These are phyloP conservation scores for Candida arabinofermentans DNA, from an alignment of 805 yeast genomes.

Conservation along the genomic window DNA sequence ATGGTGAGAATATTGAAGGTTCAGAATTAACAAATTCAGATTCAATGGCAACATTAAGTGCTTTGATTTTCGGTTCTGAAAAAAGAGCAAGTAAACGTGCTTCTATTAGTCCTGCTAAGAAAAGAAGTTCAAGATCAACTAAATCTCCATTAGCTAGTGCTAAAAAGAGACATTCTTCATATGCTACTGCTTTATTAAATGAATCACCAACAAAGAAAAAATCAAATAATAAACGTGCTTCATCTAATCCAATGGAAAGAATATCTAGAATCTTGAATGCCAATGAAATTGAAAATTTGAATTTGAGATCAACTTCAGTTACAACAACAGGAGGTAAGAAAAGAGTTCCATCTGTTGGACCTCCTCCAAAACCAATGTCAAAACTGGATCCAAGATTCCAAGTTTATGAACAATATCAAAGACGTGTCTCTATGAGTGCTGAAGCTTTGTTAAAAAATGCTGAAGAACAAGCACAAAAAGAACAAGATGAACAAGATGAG, in stretches of 20 bases:
- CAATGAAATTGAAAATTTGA: slow-evolving; percentile 41
- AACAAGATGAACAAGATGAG: slow-evolving; percentile 35
- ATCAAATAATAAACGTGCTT: slow-evolving; percentile 29
- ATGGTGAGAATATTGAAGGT: slow-evolving; percentile 47
- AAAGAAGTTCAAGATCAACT: slow-evolving; percentile 5
- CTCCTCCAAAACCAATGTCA: slow-evolving; percentile 54
- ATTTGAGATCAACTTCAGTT: slow-evolving; percentile 43
- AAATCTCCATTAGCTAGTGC: slow-evolving; percentile 16
- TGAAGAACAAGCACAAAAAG: slow-evolving; percentile 28
- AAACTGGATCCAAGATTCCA: slow-evolving; percentile 54
- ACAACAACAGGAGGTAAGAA: slow-evolving; percentile 25
- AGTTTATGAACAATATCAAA: slow-evolving; percentile 43
- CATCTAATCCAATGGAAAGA: slow-evolving; percentile 30
- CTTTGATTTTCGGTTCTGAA: slow-evolving; percentile 33
- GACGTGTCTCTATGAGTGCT: slow-evolving; percentile 41
- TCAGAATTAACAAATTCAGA: slow-evolving; percentile 31
- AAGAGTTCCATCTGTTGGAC: slow-evolving; percentile 19
- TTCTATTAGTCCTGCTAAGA: slow-evolving; percentile 10
- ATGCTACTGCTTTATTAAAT: slow-evolving; percentile 18
- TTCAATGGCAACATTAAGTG: slow-evolving; percentile 49
- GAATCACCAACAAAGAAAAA: slow-evolving; percentile 5
- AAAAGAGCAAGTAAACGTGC: slow-evolving; percentile 8
- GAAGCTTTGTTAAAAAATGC: slow-evolving; percentile 27
- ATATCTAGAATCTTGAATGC: slow-evolving; percentile 38
- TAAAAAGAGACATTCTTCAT: slow-evolving; percentile 19